Evolutionary conservation across 208 protist genomes (phyloP), one percentile per base, ranked within the genome.

Genomic region (Novymonas esmeraldas): DNA sequence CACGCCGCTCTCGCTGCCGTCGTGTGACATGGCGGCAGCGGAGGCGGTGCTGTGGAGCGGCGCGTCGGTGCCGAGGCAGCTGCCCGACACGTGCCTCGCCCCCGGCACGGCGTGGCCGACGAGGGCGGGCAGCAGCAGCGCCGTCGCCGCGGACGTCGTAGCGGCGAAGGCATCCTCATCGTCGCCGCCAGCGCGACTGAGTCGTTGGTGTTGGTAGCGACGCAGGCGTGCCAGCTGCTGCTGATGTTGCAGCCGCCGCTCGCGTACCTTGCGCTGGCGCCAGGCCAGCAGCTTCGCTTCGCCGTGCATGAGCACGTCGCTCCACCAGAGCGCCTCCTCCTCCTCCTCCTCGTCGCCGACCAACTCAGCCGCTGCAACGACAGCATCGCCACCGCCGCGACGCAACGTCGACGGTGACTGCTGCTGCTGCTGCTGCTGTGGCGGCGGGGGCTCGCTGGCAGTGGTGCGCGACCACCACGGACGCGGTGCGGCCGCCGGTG

Each of bases 241-340:
- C 50, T 68, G 69, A 3, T 58, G 49, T 39, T 61, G 50, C 49
- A 49, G 39, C 31, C 63, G 50, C 31, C 44, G 60, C 45, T 73
- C 57, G 11, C 56, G 72, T 6, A 61, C 38, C n/a, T 69, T 39
- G 26, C 56, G 64, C 16, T 60, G 64, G 2, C 71, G 71, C 63
- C 57, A 71, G 6, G 31, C 64, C 6, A 10, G 50, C n/a, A 69
- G 33, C 38, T 66, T 60, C 24, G 57, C 31, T 50, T 79, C 61
- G 31, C 79, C 79, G 50, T 82, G 65, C 41, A 74, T 50, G 26
- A 83, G 22, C 14, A 89, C 70, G 51, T 89, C 82, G n/a, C 24
- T 64, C 82, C 82, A 89, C 79, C 79, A 85, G 22, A 89, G 76
- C n/a, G 70, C 70, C 34, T 89, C 73, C 28, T 76, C 72, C 7